Evolutionary conservation across 1,139 yeast species (phyloP).

Genomic region (Debaryomyces psychrophilus): DNA sequence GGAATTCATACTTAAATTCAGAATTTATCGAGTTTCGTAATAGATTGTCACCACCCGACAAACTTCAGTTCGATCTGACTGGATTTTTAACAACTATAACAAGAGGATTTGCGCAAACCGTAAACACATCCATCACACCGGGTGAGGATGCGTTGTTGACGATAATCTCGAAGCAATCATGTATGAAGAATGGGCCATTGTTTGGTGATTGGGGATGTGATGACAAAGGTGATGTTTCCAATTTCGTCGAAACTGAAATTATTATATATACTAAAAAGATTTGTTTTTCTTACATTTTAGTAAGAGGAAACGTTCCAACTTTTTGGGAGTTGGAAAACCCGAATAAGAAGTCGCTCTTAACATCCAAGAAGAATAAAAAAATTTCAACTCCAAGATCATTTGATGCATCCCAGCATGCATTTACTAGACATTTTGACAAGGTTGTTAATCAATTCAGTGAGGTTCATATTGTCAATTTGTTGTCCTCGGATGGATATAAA

Average conservation of each 20-base stretch:
- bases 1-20: conserved; percentile 64
- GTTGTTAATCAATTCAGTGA: conserved; percentile 64
- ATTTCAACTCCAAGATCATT: conserved; percentile 59
- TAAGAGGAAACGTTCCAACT: conserved; percentile 71
- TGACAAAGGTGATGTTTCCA: conserved; percentile 70
- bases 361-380: conserved; percentile 46
- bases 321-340: conserved; percentile 63
- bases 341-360: conserved; percentile 36
- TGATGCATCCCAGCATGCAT: conserved; percentile 67
- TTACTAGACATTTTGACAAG: conserved; percentile 63
- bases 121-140: conserved; percentile 46
- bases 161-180: conserved; percentile 66
- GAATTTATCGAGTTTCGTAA: conserved; percentile 64
- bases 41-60: conserved; percentile 54
- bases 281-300: conserved; percentile 59
- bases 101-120: conserved; percentile 68
- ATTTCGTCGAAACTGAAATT: conserved; percentile 67
- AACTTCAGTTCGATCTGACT: conserved; percentile 53
- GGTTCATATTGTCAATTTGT: conserved; percentile 59
- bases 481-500: conserved; percentile 46
- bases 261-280: conserved; percentile 56
- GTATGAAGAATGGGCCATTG: conserved; percentile 59
- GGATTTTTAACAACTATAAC: conserved; percentile 62
- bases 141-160: conserved; percentile 54
- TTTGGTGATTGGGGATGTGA: conserved; percentile 74